phyloP scores from a whole-genome alignment of 768 basidiomycete genomes.

The Fomitopsis serialis region DNA sequence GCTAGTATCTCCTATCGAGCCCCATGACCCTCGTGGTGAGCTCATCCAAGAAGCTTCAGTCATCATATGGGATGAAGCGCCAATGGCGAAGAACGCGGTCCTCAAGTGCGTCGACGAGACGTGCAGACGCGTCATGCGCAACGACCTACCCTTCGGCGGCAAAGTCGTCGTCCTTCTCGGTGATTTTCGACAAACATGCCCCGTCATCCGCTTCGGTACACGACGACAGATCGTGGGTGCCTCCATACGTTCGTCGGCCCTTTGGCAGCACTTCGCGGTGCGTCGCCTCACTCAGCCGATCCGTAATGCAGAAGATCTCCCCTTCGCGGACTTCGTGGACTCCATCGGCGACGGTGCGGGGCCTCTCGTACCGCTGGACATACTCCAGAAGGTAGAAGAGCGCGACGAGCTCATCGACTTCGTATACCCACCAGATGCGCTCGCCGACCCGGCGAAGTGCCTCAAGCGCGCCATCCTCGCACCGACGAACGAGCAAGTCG shows the following conservation, averaged over 20 bases:
- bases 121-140: conserved; percentile 23
- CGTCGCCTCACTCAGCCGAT: conserved; percentile 26
- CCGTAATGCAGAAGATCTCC: conserved; percentile 30
- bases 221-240: conserved; percentile 26
- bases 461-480: conserved; percentile 30
- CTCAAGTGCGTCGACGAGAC: conserved; percentile 30
- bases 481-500: conserved; percentile 31
- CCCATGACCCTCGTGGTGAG: conserved; percentile 23
- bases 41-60: conserved; percentile 26
- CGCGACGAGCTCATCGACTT: conserved; percentile 20
- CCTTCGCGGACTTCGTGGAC: conserved; percentile 32
- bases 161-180: conserved; percentile 31
- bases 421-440: conserved; percentile 23
- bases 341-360: conserved; percentile 30
- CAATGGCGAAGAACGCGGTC: conserved; percentile 33
- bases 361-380: conserved; percentile 17
- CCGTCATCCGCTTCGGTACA: conserved; percentile 28
- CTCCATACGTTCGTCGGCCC: conserved; percentile 29
- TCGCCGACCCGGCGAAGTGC: conserved; percentile 21
- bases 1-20: conserved; percentile 27
- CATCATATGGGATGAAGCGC: conserved; percentile 39
- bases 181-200: conserved; percentile 37
- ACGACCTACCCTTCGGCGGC: conserved; percentile 30
- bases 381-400: conserved; percentile 14
- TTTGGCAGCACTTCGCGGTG: conserved; percentile 28